Evolutionary conservation across 805 yeast genomes (phyloP), one percentile per base, ranked within the genome.

Genomic region (Helenozyma baotianmanensis): DNA sequence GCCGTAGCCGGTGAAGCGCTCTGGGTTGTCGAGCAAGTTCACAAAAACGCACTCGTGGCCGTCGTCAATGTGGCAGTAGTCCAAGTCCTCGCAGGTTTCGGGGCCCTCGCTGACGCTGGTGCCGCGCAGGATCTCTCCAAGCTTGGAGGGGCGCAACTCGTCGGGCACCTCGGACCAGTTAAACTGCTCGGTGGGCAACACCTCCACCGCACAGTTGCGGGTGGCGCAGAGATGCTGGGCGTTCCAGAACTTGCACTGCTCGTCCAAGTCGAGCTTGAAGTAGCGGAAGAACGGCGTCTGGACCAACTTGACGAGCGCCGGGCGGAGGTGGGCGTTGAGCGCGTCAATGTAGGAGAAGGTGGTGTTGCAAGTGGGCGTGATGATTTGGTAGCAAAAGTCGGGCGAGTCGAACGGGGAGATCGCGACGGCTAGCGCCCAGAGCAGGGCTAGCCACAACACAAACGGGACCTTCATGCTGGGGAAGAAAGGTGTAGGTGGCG

Each of bases 1-100:
- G 21, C 88, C 83, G 53, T 92, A 92, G 0, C 98, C 98, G 0
- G 98, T 94, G 63, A 85, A 92, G 50, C 97, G 70, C 59, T 92
- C 99, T 1, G 96, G 96, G 53, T 94, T 94, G 34, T 83, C 85
- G 14, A 81, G 68, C 36, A 92, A 70, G 50, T 89, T 87, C 18
- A 92, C 95, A 48, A 82, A 81, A 1, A 87, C 96, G 34, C 88
- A 79, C 39, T 78, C 73, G 47, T 77, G 76, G 45, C 72, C 76
- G 28, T 73, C 70, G 48, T 78, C 85, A 23, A 80, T 60, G 52
- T 80, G 84, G 51, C 85, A 79, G 62, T 82, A 84, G 49, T 81
- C 85, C 36, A 72, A 60, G 44, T 75, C 79, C 30, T 66, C 65
- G 36, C 70, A 56, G 24, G 47, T 51, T n/a, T 18, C 36, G 21